phyloP scores from a whole-genome alignment of 352 stramenopile species.

The Bremia lactucae region DNA sequence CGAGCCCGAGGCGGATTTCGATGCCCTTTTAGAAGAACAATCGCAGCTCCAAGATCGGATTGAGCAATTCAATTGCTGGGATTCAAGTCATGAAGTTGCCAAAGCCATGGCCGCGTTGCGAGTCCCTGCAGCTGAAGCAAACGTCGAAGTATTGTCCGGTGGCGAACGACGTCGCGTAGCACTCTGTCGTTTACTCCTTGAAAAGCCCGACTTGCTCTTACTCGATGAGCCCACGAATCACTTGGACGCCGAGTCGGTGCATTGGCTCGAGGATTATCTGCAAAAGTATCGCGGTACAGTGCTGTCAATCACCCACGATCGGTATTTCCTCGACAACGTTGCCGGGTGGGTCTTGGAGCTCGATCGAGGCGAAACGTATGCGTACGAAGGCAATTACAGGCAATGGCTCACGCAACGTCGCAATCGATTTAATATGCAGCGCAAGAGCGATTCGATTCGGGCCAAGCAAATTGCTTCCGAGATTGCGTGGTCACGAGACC shows the following conservation, averaged over 20 bases:
- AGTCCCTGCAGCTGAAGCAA: constrained; percentile 52
- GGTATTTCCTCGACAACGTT: constrained; percentile 98
- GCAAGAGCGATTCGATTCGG: constrained; percentile 84
- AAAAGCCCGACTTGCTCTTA: constrained; percentile 93
- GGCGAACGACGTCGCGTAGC: constrained; percentile 93
- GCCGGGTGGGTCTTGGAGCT: constrained; percentile 96
- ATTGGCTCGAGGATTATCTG: constrained; percentile 97
- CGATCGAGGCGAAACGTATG: constrained; percentile 92
- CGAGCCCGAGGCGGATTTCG: constrained; percentile 85
- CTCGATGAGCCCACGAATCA: constrained; percentile 98
- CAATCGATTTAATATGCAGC: constrained; percentile 91
- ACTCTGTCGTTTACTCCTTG: constrained; percentile 91
- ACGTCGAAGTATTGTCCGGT: constrained; percentile 76
- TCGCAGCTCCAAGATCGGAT: constrained; percentile 83
- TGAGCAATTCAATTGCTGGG: constrained; percentile 77
- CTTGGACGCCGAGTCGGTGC: constrained; percentile 93
- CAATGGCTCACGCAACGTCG: constrained; percentile 92
- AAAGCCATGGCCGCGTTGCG: constrained; percentile 74
- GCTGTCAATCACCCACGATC: constrained; percentile 97
- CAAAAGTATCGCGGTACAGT: constrained; percentile 93
- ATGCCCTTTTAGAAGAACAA: constrained; percentile 73
- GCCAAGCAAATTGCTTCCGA: constrained; percentile 89
- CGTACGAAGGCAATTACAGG: constrained; percentile 98
- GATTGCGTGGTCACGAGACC: constrained; percentile 90
- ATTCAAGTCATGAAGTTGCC: constrained; percentile 70